Base-by-base conservation (phyloP, 352 stramenopile genomes). In the Paralagenidium karlingii region DNA sequence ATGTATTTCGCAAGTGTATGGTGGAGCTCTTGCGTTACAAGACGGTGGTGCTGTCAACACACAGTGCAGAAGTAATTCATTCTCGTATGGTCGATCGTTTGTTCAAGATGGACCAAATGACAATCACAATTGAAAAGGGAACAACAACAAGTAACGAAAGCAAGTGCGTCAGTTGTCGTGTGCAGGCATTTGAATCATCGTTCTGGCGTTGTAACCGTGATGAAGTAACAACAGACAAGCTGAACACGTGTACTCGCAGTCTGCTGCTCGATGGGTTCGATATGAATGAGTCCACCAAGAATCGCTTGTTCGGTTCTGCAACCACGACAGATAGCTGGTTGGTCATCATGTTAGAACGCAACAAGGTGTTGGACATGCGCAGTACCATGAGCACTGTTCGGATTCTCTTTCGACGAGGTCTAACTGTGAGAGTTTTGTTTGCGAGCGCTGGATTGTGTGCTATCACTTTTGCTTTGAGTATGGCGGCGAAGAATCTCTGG, bases 1-100 rank as follows among this genome's bases (percentile, higher is more conserved):
- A 75, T 16, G 64, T 79, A 18, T 60, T 79, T 16, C 49, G 50
- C n/a, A 70, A 75, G 50, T 79, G 65, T 32, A 62, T 79, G 38
- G 48, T 60, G 16, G 43, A 66, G 22, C 39, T 79, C 12, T 43
- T 79, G n/a, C 54, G 52, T 13, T 52, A 66, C 31, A 79, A 75
- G 40, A 75, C 65, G 1, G 51, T 79, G 20, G 24, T 79, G 5
- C 43, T 79, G 28, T 50, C 65, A 26, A 79, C 65, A 8, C 65
- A 79, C 43, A 79, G 73, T 24, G 55, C 47, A 3, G 65, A 79
- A 26, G 49, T 79, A 11, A 64, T 64, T 48, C 46, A 53, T 18
- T 68, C 58, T 12, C 50, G 51, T 8, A 62, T 68, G 45, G 53
- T 68, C 12, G 54, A 68, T 29, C 46, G 61, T n/a, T 33, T 65